Evolutionary conservation across 2,329 filamentous ascomycete species (phyloP).

Genomic region (Endoconidiophora laricicola): DNA sequence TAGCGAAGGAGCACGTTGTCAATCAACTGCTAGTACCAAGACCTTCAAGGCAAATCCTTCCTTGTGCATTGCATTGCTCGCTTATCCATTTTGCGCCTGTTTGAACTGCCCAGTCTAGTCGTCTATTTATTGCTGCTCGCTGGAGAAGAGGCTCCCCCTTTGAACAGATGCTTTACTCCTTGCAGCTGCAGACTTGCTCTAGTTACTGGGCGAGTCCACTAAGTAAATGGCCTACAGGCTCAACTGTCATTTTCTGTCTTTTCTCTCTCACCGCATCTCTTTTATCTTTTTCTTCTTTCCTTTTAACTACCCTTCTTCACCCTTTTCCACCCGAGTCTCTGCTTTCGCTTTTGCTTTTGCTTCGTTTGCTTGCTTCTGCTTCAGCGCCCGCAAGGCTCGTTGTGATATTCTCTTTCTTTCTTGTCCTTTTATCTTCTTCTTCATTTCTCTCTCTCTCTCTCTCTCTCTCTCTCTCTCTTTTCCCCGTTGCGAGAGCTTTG

Average conservation of each 20-base stretch:
- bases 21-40: too few relatives aligned
- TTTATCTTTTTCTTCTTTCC: conserved; percentile 6
- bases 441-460: conserved; percentile 5
- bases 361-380: conserved; percentile 6
- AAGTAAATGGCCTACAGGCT: not conserved
- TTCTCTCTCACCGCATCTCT: conserved; percentile 11
- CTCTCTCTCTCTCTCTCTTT: conserved; percentile 1
- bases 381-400: not conserved
- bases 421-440: conserved; percentile 6
- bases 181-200: not conserved
- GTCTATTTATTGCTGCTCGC: not conserved
- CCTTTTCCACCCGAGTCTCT: not conserved
- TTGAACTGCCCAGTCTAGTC: not conserved
- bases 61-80: conserved; percentile 8
- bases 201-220: too few relatives aligned
- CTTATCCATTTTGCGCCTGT: conserved; percentile 1
- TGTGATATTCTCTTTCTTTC: conserved; percentile 6
- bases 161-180: not conserved
- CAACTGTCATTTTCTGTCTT: not conserved
- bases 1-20: too few relatives aligned
- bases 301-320: not conserved
- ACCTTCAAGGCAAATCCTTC: conserved; percentile 2
- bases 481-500: conserved; percentile 10
- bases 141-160: not conserved
- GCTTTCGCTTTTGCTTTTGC: not conserved